Evolutionary conservation across 2,329 filamentous ascomycete species (phyloP).

Genomic region (Emergomyces pasteurianus): DNA sequence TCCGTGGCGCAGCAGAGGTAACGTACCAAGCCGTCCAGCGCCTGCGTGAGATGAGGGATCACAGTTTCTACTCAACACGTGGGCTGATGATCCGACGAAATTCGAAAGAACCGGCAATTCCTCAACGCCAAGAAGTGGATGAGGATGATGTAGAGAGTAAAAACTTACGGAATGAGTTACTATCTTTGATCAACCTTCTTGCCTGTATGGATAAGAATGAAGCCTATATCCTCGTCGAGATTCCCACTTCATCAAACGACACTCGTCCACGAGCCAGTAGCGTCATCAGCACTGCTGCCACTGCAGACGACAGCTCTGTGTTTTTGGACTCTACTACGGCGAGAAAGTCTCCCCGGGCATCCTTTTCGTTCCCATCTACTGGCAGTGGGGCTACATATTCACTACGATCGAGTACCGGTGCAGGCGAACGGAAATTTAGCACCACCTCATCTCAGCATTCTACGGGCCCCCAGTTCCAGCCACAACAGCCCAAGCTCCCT

Average conservation of each 20-base stretch:
- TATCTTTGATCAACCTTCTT: conserved; percentile 87
- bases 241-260: background rate
- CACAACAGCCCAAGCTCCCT: conserved; percentile 19
- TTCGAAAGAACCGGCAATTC: conserved; percentile 19
- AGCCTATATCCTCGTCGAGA: conserved; percentile 55
- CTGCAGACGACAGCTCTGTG: conserved; percentile 3
- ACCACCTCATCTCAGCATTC: background rate
- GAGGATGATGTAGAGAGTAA: conserved; percentile 40
- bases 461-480: background rate
- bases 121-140: conserved; percentile 18
- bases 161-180: conserved; percentile 54
- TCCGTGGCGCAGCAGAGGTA: conserved; percentile 59
- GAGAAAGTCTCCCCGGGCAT: conserved; percentile 2
- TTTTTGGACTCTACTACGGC: background rate
- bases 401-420: background rate
- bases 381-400: background rate
- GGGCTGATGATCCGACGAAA: conserved; percentile 26
- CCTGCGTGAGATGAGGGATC: conserved; percentile 30
- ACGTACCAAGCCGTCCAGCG: conserved; percentile 45
- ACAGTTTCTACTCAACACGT: conserved; percentile 12
- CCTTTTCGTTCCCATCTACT: background rate
- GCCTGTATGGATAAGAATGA: conserved; percentile 74
- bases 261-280: background rate
- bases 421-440: background rate
- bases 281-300: background rate